Evolutionary conservation across 169 alveolate genomes (phyloP), one percentile per base, ranked within the genome.

Genomic region (Babesia ovata): DNA sequence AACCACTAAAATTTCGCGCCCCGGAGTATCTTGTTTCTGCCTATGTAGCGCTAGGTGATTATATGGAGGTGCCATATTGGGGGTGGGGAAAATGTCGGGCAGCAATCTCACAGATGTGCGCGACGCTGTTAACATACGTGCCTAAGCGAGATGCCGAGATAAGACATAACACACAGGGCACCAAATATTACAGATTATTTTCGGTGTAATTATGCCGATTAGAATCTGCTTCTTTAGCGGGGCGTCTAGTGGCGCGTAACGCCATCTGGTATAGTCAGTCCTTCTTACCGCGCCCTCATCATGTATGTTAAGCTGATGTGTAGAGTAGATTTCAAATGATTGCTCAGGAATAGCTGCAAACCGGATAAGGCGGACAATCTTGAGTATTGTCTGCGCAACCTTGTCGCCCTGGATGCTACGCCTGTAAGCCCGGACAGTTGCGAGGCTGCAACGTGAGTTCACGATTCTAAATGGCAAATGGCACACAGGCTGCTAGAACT

Each of bases 351-450:
- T 33, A 21, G 14, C 12, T 67, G 45, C 60, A 67, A 12, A 21
- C 76, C 76, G 12, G 66, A 59, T 53, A 83, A 83, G 83, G 81
- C 61, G 9, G 90, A 83, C 57, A 83, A 83, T 53, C 61, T 75
- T 9, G 90, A 83, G 42, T 83, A 83, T 48, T 83, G 90, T 29
- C 72, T 83, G 26, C 70, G 72, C 42, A 83, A 83, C 67, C 62
- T 83, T 8, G 67, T 83, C 69, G 90, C 90, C 21, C 26, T 74
- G 21, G 90, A 83, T 57, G 75, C 78, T 19, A 83, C 85, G 12
- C 90, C 90, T n/a, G 75, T 67, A 14, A 56, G 60, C n/a, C 26
- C 9, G 17, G 62, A 46, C 0, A 21, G 44, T 39, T 36, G 67
- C 26, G 46, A 58, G 29, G 74, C 62, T 4, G 78, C 48, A n/a